Evolutionary conservation across 2,329 filamentous ascomycete species (phyloP).

Genomic region (Pseudogymnoascus verrucosus): DNA sequence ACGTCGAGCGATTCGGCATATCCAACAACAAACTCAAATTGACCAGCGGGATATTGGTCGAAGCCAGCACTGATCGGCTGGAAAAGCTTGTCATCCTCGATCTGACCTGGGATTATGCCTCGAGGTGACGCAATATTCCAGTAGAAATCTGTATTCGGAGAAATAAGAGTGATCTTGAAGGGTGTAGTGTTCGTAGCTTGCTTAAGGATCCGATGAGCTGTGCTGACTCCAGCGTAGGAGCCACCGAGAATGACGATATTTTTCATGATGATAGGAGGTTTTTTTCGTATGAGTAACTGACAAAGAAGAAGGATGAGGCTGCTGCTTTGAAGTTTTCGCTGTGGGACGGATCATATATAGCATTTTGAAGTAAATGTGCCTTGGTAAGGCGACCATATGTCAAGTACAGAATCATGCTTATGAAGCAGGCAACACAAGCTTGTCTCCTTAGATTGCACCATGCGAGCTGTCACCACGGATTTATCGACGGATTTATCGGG

Average conservation of each 20-base stretch:
- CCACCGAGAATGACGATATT: slow-evolving; percentile 28
- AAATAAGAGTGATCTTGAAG: slow-evolving; percentile 47
- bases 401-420: slow-evolving; percentile 6
- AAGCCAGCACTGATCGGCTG: slow-evolving; percentile 37
- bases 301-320: slow-evolving; percentile 10
- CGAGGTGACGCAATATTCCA: slow-evolving; percentile 43
- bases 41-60: slow-evolving; percentile 36
- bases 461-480: background rate
- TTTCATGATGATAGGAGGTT: slow-evolving; percentile 19
- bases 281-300: slow-evolving; percentile 1
- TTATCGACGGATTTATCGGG: background rate
- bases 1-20: slow-evolving; percentile 39
- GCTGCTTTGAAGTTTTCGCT: slow-evolving; percentile 2
- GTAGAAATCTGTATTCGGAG: slow-evolving; percentile 42
- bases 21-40: slow-evolving; percentile 46
- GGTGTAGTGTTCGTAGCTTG: slow-evolving; percentile 22
- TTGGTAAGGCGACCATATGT: background rate
- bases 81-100: slow-evolving; percentile 37
- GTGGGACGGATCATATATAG: slow-evolving; percentile 11
- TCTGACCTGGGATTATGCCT: slow-evolving; percentile 38
- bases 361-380: slow-evolving; percentile 9
- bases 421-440: background rate
- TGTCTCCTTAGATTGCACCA: background rate
- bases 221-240: slow-evolving; percentile 24
- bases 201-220: slow-evolving; percentile 28